These are phyloP conservation scores for Solioccasus polychromus DNA, from an alignment of 768 basidiomycete species.

Conservation along the genomic window DNA sequence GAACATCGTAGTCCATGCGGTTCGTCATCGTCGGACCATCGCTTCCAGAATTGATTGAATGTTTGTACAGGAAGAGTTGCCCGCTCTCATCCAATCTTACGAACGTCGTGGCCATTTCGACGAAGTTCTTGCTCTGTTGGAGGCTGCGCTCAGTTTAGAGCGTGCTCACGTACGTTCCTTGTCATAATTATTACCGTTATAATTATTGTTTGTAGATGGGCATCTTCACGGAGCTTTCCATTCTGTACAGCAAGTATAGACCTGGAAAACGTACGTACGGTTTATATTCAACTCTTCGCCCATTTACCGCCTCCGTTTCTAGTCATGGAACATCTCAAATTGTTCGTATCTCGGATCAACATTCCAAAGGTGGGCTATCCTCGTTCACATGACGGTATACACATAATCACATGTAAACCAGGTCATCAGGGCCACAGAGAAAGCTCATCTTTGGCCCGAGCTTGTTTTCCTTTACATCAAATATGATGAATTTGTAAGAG, in stretches of 20 bases:
- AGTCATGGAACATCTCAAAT: conserved; percentile 99
- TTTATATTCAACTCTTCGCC: neutral
- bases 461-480: conserved; percentile 98
- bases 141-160: conserved; percentile 94
- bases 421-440: conserved; percentile 95
- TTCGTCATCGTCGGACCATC: conserved; percentile 18
- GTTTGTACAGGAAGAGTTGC: conserved; percentile 65
- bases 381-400: neutral
- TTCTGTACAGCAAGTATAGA: conserved; percentile 91
- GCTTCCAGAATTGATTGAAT: conserved; percentile 4
- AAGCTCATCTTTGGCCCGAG: conserved; percentile 97
- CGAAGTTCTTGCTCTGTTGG: conserved; percentile 86
- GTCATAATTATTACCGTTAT: neutral
- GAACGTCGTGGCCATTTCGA: conserved; percentile 93
- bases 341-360: conserved; percentile 94
- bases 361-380: conserved; percentile 74
- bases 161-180: conserved; percentile 72
- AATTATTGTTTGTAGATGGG: conserved; percentile 62
- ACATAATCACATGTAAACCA: conserved; percentile 18
- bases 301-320: conserved; percentile 7
- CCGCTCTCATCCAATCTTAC: conserved; percentile 73
- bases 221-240: conserved; percentile 93
- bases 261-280: conserved; percentile 80
- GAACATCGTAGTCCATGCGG: conserved; percentile 92
- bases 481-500: conserved; percentile 86